Base-by-base conservation (phyloP, 768 basidiomycete species). In the Auriculariales sp. region DNA sequence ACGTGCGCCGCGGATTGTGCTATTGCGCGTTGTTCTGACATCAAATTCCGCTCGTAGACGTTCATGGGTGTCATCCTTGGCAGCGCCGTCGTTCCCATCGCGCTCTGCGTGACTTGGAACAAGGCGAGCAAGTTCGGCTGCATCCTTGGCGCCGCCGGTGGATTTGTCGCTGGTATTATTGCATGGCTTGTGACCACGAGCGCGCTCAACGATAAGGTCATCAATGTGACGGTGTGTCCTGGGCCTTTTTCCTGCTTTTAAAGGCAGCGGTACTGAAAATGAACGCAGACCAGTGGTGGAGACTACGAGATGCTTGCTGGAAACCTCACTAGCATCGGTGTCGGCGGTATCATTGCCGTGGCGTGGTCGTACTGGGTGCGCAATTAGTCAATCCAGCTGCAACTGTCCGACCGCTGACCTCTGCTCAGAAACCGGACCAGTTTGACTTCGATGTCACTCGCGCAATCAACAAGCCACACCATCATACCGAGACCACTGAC, bases 11-110 rank as follows among this genome's bases (percentile, higher is more conserved):
- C 32, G 5, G 39, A 29, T 22, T n/a, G n/a, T 34, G 25, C 3
- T n/a, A 28, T 25, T 42, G 9, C 31, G 48, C 46, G 46, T 36
- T 28, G 45, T 7, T 33, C 11, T 10, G n/a, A 28, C 5, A 46
- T 44, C 4, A 27, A 12, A 27, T 32, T 49, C 25, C 9, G 30
- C 19, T 10, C 49, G 14, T 50, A 86, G 84, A 84, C 81, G 4
- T 87, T 88, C 64, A 89, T 89, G 86, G 88, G 89, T 2, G 83
- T 87, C 46, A 76, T 88, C 32, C 73, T 90, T 11, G 88, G 91
- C 2, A 83, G 81, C 2, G 89, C 75, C 3, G 92, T 94, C 46
- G 83, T 82, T 3, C 88, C 89, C 1, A 87, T 93, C 54, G 91
- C 90, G 0, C 68, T 90, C 19, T 84, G 79, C 55, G 77, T 93